Evolutionary conservation across 306 rosid genomes (phyloP), one percentile per base, ranked within the genome.

Genomic region (Clitoria ternatea): DNA sequence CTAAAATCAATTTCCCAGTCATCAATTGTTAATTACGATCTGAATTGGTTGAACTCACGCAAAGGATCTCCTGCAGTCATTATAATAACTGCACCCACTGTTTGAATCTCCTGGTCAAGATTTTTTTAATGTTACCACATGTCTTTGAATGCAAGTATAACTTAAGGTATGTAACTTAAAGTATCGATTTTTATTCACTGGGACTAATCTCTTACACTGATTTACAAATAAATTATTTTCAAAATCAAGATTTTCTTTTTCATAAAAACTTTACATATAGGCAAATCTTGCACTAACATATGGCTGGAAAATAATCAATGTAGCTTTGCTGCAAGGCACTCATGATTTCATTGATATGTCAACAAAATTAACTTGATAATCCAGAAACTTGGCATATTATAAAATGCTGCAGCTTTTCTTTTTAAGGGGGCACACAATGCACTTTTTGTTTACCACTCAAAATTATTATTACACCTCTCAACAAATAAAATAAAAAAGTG

Each of bases 1-100:
- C 52, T 72, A 67, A 66, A 35, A 68, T 76, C 73, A 61, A 66
- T 65, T 56, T 61, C 48, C 57, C 76, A 70, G 74, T 83, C 76
- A 74, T 79, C 73, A 49, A 37, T 61, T 60, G 32, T 75, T 55
- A 52, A 78, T 69, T 44, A 6, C 0, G 7, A 66, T 19, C 47
- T 66, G 19, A 61, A 49, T 57, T 2, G 27, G 33, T 33, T 59
- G 44, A 60, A 18, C 27, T 32, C 37, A n/a, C 39, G 13, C 6
- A 29, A 55, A 27, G 40, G 20, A 55, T 55, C 13, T 14, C 29
- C 61, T 57, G 63, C 26, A 3, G 8, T 57, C 43, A 57, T 57
- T 56, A 56, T 6, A n/a, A 14, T 56, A 2, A 30, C 40, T 29
- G 42, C n/a, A 29, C 7, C 29, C 6, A 39, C 62, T 2, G 6